phyloP scores from a whole-genome alignment of 2,329 filamentous ascomycete genomes.

The Rutstroemia sp. region DNA sequence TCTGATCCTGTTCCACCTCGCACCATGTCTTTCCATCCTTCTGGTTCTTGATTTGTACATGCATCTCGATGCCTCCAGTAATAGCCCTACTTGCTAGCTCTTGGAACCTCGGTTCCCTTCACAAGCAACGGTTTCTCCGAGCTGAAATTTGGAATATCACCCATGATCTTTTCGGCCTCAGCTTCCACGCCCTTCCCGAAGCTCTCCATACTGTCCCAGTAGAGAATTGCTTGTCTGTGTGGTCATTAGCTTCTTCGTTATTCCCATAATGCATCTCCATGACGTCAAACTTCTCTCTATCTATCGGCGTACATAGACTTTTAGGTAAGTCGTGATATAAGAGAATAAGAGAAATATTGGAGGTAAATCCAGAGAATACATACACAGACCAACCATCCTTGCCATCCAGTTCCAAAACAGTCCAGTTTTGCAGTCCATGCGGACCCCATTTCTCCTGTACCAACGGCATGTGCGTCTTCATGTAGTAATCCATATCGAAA shows the following conservation, averaged over 20 bases:
- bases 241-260: neutral
- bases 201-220: neutral
- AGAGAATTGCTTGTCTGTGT: neutral
- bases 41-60: neutral
- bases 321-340: too few species aligned
- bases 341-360: neutral
- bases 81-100: neutral
- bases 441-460: slow-evolving; percentile 1
- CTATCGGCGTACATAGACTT: too few species aligned
- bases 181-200: neutral
- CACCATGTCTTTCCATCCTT: neutral
- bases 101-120: neutral
- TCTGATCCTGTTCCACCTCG: too few species aligned
- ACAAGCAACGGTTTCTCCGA: neutral
- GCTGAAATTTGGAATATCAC: slow-evolving; percentile 1
- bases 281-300: too few species aligned
- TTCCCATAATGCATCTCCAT: neutral
- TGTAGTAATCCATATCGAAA: slow-evolving; percentile 1
- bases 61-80: neutral
- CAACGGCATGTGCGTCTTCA: slow-evolving; percentile 6
- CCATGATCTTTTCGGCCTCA: neutral
- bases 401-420: neutral
- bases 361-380: neutral
- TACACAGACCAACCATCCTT: neutral
- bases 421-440: neutral